Conservation (phyloP, 768 basidiomycete genomes). For the Lactarius trivialis region DNA sequence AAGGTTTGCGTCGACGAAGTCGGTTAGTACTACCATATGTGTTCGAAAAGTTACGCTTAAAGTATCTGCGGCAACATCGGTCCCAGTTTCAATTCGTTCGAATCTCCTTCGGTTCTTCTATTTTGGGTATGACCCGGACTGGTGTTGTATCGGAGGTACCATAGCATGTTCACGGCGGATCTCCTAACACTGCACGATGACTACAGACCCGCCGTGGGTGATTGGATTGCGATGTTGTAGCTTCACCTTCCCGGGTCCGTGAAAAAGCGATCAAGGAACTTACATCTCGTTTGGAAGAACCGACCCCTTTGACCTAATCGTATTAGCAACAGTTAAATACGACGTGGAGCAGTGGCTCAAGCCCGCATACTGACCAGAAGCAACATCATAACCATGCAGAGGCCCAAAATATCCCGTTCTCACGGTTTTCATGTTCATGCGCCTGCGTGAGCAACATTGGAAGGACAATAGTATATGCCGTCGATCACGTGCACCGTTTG, state of each 20-base stretch:
- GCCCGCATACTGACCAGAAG: constrained; percentile 14
- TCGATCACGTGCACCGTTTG: no score
- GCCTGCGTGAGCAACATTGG: constrained; percentile 10
- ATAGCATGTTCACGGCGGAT: constrained; percentile 9
- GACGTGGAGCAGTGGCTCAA: constrained; percentile 23
- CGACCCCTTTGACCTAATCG: constrained; percentile 22
- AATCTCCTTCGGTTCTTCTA: constrained; percentile 23
- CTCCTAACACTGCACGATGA: constrained; percentile 19
- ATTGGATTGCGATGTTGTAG: constrained; percentile 23
- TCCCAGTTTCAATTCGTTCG: no score
- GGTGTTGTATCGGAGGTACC: neutral
- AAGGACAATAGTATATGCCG: no score
- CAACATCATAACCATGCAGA: constrained; percentile 6
- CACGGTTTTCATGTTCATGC: constrained; percentile 14
- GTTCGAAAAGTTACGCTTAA: no score
- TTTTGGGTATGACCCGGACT: constrained; percentile 16
- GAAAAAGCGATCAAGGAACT: constrained; percentile 19
- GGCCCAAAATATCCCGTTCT: neutral
- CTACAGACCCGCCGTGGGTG: neutral
- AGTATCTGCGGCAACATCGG: no score
- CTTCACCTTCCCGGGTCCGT: constrained; percentile 16
- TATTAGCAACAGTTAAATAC: constrained; percentile 21
- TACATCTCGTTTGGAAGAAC: constrained; percentile 3
- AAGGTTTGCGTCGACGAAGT: no score
- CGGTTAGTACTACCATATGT: no score